Base-by-base conservation (phyloP, 306 rosid species). In the Medicago ruthenica region DNA sequence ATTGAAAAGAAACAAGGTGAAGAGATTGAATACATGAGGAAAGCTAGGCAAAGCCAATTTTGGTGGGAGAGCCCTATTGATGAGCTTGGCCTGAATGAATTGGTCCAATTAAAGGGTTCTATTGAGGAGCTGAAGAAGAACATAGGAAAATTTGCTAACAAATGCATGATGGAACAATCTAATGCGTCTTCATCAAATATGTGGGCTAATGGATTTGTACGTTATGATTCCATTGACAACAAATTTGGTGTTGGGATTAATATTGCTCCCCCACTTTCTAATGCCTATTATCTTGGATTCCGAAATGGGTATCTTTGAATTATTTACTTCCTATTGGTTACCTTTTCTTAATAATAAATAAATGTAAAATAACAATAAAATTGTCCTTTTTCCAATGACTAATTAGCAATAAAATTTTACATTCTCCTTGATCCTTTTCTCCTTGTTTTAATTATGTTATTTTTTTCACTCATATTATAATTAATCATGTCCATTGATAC, bases 41-140 rank as follows among this genome's bases (percentile, higher is more conserved):
- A 77, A 50, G 79, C 71, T 1, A 81, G 83, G 55, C 79, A 76
- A 60, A 84, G 75, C 4, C 85, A 84, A 11, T 79, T 80, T 63
- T 91, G 94, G 94, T 87, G 92, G 94, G 91, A 91, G 67, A 67
- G 54, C 4, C 85, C 87, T 4, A 27, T 86, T 55, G 86, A 83
- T 45, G 86, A 89, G 3, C 84, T 86, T 59, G 87, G 84, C 2
- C 36, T 85, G 45, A 47, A 76, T 44, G 87, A 85, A 71, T 67
- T 89, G 12, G 75, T 76, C 9, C 82, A 73, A 48, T 27, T 91
- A 22, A 74, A 71, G 71, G 73, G 24, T n/a, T 76, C 90, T 7
- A 16, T 86, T 80, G 94, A 89, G 71, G 91, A 87, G 12, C 62
- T 87, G 40, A 89, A 91, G 74, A 81, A 79, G 61, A 86, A 84